Evolutionary conservation across 768 basidiomycete species (phyloP).

Genomic region (Leccinum truebloodii): DNA sequence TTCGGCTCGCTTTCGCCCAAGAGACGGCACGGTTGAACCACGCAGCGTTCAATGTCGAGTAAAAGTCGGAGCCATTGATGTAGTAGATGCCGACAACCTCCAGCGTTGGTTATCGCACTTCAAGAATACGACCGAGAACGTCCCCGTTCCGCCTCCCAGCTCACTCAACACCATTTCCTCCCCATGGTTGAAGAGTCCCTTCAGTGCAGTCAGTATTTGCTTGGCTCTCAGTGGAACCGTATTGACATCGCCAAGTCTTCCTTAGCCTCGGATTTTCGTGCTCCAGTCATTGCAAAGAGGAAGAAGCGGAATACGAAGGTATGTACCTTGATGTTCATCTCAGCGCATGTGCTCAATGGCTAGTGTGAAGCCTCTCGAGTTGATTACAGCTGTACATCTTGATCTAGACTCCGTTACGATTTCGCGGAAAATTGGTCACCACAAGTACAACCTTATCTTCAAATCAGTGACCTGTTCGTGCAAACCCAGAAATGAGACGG

Average conservation of each 20-base stretch:
- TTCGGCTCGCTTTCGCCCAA: slow-evolving; percentile 60
- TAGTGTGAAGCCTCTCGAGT: slow-evolving; percentile 19
- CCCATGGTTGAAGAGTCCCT: slow-evolving; percentile 32
- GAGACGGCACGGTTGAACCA: slow-evolving; percentile 51
- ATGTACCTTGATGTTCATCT: neutral
- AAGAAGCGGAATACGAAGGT: slow-evolving; percentile 26
- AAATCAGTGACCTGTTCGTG: slow-evolving; percentile 42
- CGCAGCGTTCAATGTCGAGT: slow-evolving; percentile 52
- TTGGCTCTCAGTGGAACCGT: neutral
- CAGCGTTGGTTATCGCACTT: slow-evolving; percentile 17
- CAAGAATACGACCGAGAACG: slow-evolving; percentile 6
- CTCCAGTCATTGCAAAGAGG: slow-evolving; percentile 12
- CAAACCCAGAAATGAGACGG: slow-evolving; percentile 48
- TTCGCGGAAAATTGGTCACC: slow-evolving; percentile 36
- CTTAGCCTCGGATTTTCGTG: slow-evolving; percentile 15
- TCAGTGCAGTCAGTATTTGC: slow-evolving; percentile 22
- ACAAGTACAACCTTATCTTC: slow-evolving; percentile 46
- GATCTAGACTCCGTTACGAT: slow-evolving; percentile 49
- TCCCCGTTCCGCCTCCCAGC: slow-evolving; percentile 1
- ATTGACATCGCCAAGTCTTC: slow-evolving; percentile 22
- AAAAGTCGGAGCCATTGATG: slow-evolving; percentile 45
- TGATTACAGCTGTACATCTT: slow-evolving; percentile 44
- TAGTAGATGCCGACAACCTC: slow-evolving; percentile 48
- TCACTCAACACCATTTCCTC: slow-evolving; percentile 14
- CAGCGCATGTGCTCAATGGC: slow-evolving; percentile 1